A percentile compares a stretch with the other conserved stretches of the same genome.
Evolutionary conservation across 1,284 basidiomycete genomes (phyloP).

Genomic region (Boletellus sp.): DNA sequence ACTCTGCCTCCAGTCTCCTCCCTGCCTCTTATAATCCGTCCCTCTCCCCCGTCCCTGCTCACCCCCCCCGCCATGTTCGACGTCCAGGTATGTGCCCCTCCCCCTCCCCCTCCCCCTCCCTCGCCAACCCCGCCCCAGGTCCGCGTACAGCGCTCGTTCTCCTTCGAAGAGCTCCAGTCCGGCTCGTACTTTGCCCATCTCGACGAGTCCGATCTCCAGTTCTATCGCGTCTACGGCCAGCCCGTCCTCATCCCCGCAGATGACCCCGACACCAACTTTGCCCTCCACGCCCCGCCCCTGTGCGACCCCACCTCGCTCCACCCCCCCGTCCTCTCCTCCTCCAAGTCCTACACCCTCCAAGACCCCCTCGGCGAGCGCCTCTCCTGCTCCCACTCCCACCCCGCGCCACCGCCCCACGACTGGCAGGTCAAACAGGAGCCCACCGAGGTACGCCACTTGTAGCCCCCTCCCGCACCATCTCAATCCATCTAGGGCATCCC

Average conservation of each 20-base stretch:
- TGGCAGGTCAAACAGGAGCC: constrained; percentile 29
- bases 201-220: constrained; percentile 33
- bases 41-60: no score
- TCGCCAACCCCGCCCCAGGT: constrained; percentile 11
- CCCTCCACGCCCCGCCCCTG: neutral
- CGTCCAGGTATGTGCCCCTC: constrained; percentile 17
- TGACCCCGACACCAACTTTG: constrained; percentile 18
- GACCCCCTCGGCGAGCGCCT: constrained; percentile 24
- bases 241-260: constrained; percentile 31
- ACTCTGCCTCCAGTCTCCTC: neutral
- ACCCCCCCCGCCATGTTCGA: constrained; percentile 16
- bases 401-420: constrained; percentile 4
- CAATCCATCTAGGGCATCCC: constrained; percentile 13
- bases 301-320: neutral
- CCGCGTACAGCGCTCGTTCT: constrained; percentile 31
- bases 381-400: neutral
- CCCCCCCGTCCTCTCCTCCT: constrained; percentile 1
- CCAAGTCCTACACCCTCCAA: constrained; percentile 31
- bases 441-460: constrained; percentile 20
- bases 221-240: constrained; percentile 32
- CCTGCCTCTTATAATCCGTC: neutral
- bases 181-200: constrained; percentile 28
- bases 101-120: neutral
- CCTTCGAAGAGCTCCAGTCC: constrained; percentile 34
- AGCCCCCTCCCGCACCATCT: constrained; percentile 1